A percentile compares a stretch with the other conserved stretches of the same genome.
These are phyloP conservation scores for Fusarium cicatricum DNA, from an alignment of 2,329 filamentous ascomycete genomes.

Conservation along the genomic window DNA sequence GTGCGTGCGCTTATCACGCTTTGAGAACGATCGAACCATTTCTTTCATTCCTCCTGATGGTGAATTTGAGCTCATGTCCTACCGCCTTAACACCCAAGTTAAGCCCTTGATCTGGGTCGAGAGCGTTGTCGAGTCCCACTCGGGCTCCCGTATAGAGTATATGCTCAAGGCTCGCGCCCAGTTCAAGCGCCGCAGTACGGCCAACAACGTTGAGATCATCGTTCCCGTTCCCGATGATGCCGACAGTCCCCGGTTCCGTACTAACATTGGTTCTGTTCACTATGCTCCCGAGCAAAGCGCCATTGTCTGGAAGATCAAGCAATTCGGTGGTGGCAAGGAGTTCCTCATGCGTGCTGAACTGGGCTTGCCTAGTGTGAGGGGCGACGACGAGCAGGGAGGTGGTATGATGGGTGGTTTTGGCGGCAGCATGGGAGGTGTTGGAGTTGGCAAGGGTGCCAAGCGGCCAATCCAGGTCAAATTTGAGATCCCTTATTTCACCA, in stretches of 20 bases:
- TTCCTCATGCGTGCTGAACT: conserved; percentile 98
- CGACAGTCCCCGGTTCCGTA: conserved; percentile 94
- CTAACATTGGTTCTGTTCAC: conserved; percentile 96
- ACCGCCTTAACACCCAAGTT: conserved; percentile 97
- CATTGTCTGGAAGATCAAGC: conserved; percentile 99
- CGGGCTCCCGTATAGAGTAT: conserved; percentile 94
- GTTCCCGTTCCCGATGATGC: conserved; percentile 98
- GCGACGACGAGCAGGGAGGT: conserved; percentile 93
- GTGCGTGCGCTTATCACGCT: conserved; percentile 92
- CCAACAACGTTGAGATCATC: conserved; percentile 98
- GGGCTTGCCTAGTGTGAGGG: conserved; percentile 90
- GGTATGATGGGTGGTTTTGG: conserved; percentile 98
- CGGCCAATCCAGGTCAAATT: conserved; percentile 99
- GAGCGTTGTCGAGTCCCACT: conserved; percentile 95
- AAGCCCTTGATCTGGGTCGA: conserved; percentile 99
- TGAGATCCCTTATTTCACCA: conserved; percentile 99
- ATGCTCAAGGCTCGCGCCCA: conserved; percentile 98
- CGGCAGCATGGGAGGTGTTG: conserved; percentile 93
- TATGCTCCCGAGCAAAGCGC: conserved; percentile 97
- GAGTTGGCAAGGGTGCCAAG: conserved; percentile 82
- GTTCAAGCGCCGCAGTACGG: conserved; percentile 96
- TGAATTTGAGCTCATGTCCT: conserved; percentile 99
- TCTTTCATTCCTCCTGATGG: conserved; percentile 98
- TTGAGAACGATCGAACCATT: conserved; percentile 98
- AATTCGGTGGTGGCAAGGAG: conserved; percentile 98